Percentiles rank a stretch among this genome's conserved stretches.
phyloP scores from a whole-genome alignment of 169 alveolate species.

The Plasmodium relictum region DNA sequence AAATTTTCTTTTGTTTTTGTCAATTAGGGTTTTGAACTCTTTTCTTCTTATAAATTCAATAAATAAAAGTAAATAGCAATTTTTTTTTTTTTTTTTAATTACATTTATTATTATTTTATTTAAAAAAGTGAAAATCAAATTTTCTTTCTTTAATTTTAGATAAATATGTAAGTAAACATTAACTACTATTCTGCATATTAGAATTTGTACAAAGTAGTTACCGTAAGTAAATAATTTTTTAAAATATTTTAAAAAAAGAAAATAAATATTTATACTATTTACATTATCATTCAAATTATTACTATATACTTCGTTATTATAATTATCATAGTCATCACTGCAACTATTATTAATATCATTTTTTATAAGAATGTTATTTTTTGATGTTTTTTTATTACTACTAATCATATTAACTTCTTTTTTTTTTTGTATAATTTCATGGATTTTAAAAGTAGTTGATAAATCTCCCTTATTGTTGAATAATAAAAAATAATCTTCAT shows the following conservation, averaged over 20 bases:
- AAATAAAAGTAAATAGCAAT: conserved; percentile 60
- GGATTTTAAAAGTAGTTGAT: conserved; percentile 2
- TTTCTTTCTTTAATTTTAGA: conserved; percentile 65
- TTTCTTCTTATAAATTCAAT: conserved; percentile 66
- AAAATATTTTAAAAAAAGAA: conserved; percentile 32
- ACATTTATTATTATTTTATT: conserved; percentile 43
- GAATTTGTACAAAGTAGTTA: conserved; percentile 66
- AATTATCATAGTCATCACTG: background rate
- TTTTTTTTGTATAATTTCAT: background rate
- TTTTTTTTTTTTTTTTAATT: conserved; percentile 14
- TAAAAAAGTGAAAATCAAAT: conserved; percentile 63
- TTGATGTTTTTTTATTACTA: background rate
- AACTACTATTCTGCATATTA: conserved; percentile 62
- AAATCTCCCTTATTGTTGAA: conserved; percentile 40
- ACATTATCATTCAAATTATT: background rate
- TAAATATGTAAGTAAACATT: conserved; percentile 73
- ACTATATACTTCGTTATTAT: background rate
- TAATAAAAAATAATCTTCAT: conserved; percentile 70
- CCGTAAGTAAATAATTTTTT: conserved; percentile 56
- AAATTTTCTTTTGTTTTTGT: conserved; percentile 46
- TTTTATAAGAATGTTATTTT: background rate
- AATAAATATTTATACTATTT: conserved; percentile 48
- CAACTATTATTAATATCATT: background rate
- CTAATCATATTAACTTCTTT: background rate
- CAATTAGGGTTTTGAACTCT: conserved; percentile 33